Base-by-base conservation (phyloP, 306 rosid species). In the Senna tora region DNA sequence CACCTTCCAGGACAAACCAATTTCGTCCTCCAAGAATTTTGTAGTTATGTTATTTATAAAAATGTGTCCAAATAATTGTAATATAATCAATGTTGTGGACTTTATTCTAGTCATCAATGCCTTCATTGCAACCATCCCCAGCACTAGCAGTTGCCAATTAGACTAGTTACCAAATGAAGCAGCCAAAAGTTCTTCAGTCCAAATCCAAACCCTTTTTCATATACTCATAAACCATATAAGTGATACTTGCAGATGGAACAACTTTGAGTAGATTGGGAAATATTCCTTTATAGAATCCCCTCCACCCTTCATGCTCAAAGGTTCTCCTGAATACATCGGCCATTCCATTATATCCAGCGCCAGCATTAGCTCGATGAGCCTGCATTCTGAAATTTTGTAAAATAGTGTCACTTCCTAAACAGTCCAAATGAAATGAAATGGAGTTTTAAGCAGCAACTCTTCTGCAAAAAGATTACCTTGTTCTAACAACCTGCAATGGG, bases 271-370 rank as follows among this genome's bases (percentile, higher is more conserved):
- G 75, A 82, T 87, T 91, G 15, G 98, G 98, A 78, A 94, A 83
- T 67, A 94, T 69, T 76, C 98, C 98, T 81, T 94, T 94, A 87
- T 89, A 94, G 86, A 94, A 91, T 56, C 98, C 98, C 79, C 88
- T 55, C 17, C 64, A 66, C 38, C 98, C 97, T 81, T 94, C 97
- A 45, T 39, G 77, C 76, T 84, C 22, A 68, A 89, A 41, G 58
- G 98, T 94, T 92, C 83, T 89, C 90, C 87, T 75, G 85, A 94
- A 94, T 65, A 91, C 96, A 82, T 94, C 92, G 15, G 78, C 71
- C 95, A 94, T 94, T 60, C 98, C 97, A 32, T 75, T 69, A 70
- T 87, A 89, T 20, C 84, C 81, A 71, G 76, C 22, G n/a, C 45
- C 72, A 17, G 22, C 45, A 3, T 59, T 34, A 49, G 80, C 52